Evolutionary conservation across 2,329 filamentous ascomycete species (phyloP).

Genomic region (Curvularia spicifera): DNA sequence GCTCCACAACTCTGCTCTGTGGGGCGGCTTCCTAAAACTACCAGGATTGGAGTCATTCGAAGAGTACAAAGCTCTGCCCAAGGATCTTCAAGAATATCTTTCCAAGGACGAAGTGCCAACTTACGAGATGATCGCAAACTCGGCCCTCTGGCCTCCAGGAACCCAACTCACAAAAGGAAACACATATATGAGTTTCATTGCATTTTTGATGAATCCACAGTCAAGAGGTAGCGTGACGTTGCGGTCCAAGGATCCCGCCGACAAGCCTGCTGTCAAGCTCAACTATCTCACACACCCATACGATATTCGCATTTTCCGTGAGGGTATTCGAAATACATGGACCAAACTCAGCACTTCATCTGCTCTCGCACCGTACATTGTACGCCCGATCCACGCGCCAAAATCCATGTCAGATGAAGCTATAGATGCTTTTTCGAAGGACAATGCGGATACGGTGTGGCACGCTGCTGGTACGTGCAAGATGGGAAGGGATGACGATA

Average conservation of each 20-base stretch:
- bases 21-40: slow-evolving; percentile 62
- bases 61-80: slow-evolving; percentile 55
- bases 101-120: slow-evolving; percentile 61
- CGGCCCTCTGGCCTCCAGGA: slow-evolving; percentile 34
- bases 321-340: slow-evolving; percentile 49
- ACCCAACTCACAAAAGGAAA: slow-evolving; percentile 43
- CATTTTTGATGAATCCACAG: slow-evolving; percentile 60
- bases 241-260: slow-evolving; percentile 59
- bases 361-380: slow-evolving; percentile 58
- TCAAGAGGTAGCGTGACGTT: slow-evolving; percentile 60
- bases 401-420: slow-evolving; percentile 58
- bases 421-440: slow-evolving; percentile 49
- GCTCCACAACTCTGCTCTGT: slow-evolving; percentile 56
- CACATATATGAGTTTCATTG: slow-evolving; percentile 36
- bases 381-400: slow-evolving; percentile 53
- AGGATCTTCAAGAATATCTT: slow-evolving; percentile 54
- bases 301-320: slow-evolving; percentile 53
- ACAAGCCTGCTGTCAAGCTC: slow-evolving; percentile 61
- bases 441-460: slow-evolving; percentile 43
- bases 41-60: slow-evolving; percentile 48
- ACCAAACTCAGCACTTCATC: slow-evolving; percentile 55
- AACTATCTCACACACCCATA: slow-evolving; percentile 62
- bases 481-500: slow-evolving; percentile 47
- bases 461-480: slow-evolving; percentile 48
- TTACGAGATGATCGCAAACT: slow-evolving; percentile 59